Percentiles rank a stretch among this genome's conserved stretches.
phyloP scores from a whole-genome alignment of 805 yeast genomes.

The Metschnikowia shivogae region DNA sequence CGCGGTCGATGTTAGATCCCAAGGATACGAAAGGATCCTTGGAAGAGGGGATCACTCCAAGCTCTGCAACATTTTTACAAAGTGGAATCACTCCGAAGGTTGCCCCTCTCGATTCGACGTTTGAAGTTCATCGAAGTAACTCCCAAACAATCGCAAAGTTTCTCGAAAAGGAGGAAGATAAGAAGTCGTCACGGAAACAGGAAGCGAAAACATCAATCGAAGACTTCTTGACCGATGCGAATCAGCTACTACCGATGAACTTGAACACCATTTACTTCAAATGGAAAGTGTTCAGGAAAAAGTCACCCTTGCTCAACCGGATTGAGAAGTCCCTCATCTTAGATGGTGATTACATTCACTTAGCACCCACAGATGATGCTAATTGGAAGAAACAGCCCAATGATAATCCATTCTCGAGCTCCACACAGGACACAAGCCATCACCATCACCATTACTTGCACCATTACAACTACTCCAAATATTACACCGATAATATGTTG shows the following conservation, averaged over 20 bases:
- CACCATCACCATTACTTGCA: conserved; percentile 37
- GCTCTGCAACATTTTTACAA: conserved; percentile 20
- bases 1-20: conserved; percentile 14
- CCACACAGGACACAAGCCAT: conserved; percentile 14
- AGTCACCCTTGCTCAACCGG: conserved; percentile 74
- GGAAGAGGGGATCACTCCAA: conserved; percentile 28
- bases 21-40: conserved; percentile 11
- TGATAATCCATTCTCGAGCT: conserved; percentile 30
- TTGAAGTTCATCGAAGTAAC: background rate
- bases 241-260: conserved; percentile 26
- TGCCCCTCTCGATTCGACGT: background rate
- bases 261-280: conserved; percentile 64
- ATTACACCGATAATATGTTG: conserved; percentile 60
- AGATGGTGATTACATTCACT: conserved; percentile 91
- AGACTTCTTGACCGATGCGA: conserved; percentile 11
- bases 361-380: conserved; percentile 81
- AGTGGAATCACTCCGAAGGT: conserved; percentile 23
- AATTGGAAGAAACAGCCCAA: conserved; percentile 30
- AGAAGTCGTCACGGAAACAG: background rate
- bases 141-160: background rate
- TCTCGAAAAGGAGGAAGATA: background rate
- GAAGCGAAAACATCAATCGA: conserved; percentile 18
- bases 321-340: conserved; percentile 81
- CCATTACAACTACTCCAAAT: conserved; percentile 37
- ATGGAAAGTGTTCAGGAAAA: conserved; percentile 85